Evolutionary conservation across 345 rosid genomes (phyloP).

Genomic region (Lepidium aucheri): DNA sequence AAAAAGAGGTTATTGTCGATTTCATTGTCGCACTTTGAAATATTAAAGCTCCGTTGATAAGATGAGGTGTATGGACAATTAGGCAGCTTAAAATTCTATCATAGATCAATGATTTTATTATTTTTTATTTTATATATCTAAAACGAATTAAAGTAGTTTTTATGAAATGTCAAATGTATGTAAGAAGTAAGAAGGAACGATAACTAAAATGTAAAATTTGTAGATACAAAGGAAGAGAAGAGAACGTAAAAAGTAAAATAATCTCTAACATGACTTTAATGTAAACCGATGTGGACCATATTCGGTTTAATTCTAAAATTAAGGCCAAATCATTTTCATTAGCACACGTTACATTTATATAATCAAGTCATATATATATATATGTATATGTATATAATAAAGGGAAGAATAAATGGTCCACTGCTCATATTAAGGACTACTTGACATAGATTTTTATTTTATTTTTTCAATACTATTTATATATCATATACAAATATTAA

Average conservation of each 20-base stretch:
- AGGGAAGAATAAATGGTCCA: neutral
- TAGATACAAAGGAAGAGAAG: neutral
- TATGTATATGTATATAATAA: neutral
- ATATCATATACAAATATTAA: too few relatives aligned
- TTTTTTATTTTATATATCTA: neutral
- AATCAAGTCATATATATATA: neutral
- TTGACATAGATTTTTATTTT: too few relatives aligned
- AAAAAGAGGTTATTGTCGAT: slow-evolving; percentile 23
- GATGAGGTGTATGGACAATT: slow-evolving; percentile 20
- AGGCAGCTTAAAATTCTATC: slow-evolving; percentile 21
- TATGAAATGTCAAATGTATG: slow-evolving; percentile 1
- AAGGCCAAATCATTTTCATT: slow-evolving; percentile 16
- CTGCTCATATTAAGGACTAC: neutral
- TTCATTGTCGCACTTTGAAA: slow-evolving; percentile 23
- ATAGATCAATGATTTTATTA: neutral
- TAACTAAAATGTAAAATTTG: neutral
- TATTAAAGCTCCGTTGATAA: slow-evolving; percentile 16
- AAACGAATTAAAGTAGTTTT: neutral
- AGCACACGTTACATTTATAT: neutral
- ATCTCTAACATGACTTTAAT: neutral
- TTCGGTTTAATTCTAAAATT: neutral
- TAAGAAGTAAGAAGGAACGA: neutral
- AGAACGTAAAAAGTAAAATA: neutral
- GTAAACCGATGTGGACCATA: slow-evolving; percentile 20
- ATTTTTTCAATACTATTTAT: too few relatives aligned